Conservation (phyloP, 805 yeast species). For the Starmerella kuoi region DNA sequence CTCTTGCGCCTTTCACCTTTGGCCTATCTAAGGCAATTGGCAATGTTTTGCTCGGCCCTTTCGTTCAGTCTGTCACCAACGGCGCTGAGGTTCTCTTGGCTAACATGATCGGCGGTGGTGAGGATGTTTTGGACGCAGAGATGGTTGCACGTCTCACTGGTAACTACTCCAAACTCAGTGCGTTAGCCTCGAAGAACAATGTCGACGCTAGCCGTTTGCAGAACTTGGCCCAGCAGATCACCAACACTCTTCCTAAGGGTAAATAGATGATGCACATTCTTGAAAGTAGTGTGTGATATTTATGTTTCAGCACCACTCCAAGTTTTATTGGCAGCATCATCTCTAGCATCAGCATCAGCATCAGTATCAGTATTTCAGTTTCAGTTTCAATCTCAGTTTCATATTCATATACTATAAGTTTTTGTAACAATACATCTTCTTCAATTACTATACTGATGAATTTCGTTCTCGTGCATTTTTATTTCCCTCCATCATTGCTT, state of each 20-base stretch:
- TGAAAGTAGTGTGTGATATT: not conserved
- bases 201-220: slow-evolving; percentile 13
- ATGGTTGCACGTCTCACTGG: slow-evolving; percentile 14
- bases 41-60: slow-evolving; percentile 9
- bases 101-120: slow-evolving; percentile 20
- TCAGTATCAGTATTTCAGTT: no score
- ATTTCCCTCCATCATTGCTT: no score
- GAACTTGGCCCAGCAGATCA: not conserved
- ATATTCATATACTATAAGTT: no score
- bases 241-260: not conserved
- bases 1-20: slow-evolving; percentile 18
- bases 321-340: no score
- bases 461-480: no score
- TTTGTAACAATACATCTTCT: no score
- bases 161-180: slow-evolving; percentile 12
- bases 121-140: slow-evolving; percentile 11
- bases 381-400: no score
- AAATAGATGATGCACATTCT: no score
- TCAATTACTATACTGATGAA: no score
- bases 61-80: slow-evolving; percentile 26
- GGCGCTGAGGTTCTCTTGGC: slow-evolving; percentile 27
- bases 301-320: no score
- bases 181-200: slow-evolving; percentile 13
- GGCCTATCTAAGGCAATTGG: slow-evolving; percentile 14
- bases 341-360: no score